Evolutionary conservation across 305 asterid species (phyloP).

Genomic region (Striga hermonthica): DNA sequence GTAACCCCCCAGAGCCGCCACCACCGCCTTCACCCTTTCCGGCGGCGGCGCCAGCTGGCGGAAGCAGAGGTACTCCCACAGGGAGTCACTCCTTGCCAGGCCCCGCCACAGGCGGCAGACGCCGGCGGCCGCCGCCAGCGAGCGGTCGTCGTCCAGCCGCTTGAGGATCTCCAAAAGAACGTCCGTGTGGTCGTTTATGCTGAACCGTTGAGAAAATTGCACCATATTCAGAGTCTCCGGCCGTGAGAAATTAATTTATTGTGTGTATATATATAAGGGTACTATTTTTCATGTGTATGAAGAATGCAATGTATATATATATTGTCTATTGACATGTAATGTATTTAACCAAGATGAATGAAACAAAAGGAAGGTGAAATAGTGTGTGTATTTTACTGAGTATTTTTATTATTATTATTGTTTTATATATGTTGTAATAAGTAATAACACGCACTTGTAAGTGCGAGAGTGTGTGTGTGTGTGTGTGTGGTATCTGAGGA

Average conservation of each 20-base stretch:
- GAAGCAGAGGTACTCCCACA: constrained; percentile 93
- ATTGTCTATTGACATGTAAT: no score
- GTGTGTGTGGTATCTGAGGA: constrained; percentile 38
- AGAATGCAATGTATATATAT: no score
- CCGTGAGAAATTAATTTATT: no score
- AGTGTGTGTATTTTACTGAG: no score
- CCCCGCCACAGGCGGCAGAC: constrained; percentile 83
- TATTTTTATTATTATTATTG: no score
- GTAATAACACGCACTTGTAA: no score
- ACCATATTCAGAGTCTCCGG: no score
- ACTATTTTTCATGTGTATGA: no score
- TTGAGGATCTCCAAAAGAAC: constrained; percentile 68
- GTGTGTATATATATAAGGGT: no score
- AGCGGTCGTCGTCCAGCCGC: constrained; percentile 63
- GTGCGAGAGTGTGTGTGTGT: not conserved
- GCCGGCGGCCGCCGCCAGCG: constrained; percentile 77
- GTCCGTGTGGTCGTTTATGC: constrained; percentile 71
- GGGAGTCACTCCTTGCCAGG: constrained; percentile 63
- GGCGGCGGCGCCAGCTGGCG: constrained; percentile 68
- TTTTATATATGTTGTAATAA: no score
- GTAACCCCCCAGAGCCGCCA: constrained; percentile 80
- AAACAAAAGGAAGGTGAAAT: no score
- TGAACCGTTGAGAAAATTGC: constrained; percentile 20
- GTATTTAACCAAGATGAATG: no score
- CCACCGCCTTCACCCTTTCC: constrained; percentile 66